Percentiles rank a stretch among this genome's conserved stretches.
Evolutionary conservation across 192 early-diverging fungal species (phyloP).

Genomic region (Bifiguratus adelaidae): DNA sequence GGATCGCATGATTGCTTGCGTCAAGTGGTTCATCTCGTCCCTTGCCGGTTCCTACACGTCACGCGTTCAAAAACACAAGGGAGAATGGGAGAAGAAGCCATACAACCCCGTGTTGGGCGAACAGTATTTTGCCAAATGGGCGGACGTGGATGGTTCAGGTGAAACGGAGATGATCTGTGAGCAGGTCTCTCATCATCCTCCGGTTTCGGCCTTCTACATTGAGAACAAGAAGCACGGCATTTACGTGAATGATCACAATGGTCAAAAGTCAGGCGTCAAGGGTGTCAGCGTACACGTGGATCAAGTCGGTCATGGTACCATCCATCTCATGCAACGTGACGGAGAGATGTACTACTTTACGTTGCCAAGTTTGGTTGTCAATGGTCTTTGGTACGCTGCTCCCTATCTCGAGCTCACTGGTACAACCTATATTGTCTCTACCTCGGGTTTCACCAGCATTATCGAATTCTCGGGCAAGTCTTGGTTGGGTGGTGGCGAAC

Average conservation of each 20-base stretch:
- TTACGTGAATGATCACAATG: slow-evolving; percentile 51
- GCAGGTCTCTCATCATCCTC: slow-evolving; percentile 67
- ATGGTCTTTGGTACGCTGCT: slow-evolving; percentile 46
- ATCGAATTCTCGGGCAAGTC: slow-evolving; percentile 53
- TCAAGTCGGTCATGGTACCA: slow-evolving; percentile 49
- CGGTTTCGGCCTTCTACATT: slow-evolving; percentile 56
- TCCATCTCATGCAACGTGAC: slow-evolving; percentile 38
- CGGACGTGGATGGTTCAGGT: slow-evolving; percentile 29
- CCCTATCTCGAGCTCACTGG: slow-evolving; percentile 55
- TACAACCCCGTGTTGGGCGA: slow-evolving; percentile 55
- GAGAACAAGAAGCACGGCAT: slow-evolving; percentile 53
- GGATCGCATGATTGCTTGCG: slow-evolving; percentile 55
- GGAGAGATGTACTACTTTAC: slow-evolving; percentile 41
- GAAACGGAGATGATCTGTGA: slow-evolving; percentile 46
- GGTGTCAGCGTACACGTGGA: slow-evolving; percentile 49
- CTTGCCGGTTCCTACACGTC: slow-evolving; percentile 69
- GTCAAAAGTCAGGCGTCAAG: slow-evolving; percentile 54
- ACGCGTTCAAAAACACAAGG: slow-evolving; percentile 48
- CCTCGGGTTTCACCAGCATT: slow-evolving; percentile 34
- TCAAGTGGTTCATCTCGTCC: slow-evolving; percentile 75
- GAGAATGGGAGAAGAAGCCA: slow-evolving; percentile 67
- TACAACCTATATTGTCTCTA: slow-evolving; percentile 42
- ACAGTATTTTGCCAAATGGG: slow-evolving; percentile 47
- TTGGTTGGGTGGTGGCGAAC: slow-evolving; percentile 56
- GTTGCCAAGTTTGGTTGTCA: slow-evolving; percentile 46